A percentile compares a stretch with the other conserved stretches of the same genome.
These are phyloP conservation scores for Astrephomene gubernaculifera DNA, from an alignment of 139 green algal genomes.

Conservation along the genomic window DNA sequence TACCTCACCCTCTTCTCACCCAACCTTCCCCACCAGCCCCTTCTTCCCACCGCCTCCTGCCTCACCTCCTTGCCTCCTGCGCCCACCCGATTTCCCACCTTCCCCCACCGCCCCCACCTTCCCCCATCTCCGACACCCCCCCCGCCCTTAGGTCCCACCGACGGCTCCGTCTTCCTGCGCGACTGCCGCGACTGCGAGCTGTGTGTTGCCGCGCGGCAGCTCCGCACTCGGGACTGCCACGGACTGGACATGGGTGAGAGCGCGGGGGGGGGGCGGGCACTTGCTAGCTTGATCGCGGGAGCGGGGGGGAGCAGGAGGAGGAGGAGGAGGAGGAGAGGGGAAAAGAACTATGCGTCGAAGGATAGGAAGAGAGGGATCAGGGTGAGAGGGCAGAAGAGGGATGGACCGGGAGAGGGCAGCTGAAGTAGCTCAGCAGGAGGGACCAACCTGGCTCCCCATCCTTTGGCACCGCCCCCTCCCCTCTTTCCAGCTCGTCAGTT, in stretches of 20 bases:
- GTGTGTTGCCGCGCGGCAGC: constrained; percentile 39
- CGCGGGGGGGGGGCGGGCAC: no score
- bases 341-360: background rate
- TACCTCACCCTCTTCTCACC: background rate
- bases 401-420: no score
- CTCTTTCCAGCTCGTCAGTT: no score
- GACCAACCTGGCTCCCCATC: background rate
- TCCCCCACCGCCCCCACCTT: no score
- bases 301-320: background rate
- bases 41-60: no score
- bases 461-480: background rate
- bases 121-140: background rate
- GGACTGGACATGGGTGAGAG: constrained; percentile 41
- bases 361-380: background rate
- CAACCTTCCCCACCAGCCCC: no score
- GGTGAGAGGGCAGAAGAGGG: background rate
- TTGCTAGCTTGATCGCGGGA: background rate
- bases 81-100: background rate
- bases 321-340: background rate
- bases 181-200: constrained; percentile 36
- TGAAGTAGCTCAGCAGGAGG: no score
- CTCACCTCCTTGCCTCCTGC: background rate
- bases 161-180: constrained; percentile 43
- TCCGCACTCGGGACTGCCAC: constrained; percentile 45
- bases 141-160: constrained; percentile 31